These are phyloP conservation scores for Suillus decipiens DNA, from an alignment of 768 basidiomycete species.

Conservation along the genomic window DNA sequence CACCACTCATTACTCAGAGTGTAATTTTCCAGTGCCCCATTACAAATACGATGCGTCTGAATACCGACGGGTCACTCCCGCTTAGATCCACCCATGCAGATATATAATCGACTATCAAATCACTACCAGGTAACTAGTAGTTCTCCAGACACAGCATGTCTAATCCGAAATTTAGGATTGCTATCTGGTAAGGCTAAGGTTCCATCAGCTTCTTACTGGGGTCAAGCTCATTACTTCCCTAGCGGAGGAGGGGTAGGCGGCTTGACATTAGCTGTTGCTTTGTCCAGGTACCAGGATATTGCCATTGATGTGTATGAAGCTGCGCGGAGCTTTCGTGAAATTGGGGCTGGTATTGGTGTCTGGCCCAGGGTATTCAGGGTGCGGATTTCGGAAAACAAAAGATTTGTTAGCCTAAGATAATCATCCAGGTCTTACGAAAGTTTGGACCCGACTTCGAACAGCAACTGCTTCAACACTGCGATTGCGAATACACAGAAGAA, in stretches of 20 bases:
- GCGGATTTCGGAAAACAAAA: not conserved
- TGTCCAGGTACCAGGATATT: slow-evolving; percentile 48
- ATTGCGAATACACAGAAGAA: slow-evolving; percentile 23
- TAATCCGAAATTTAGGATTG: slow-evolving; percentile 26
- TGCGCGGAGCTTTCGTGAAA: slow-evolving; percentile 47
- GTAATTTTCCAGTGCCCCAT: too few relatives aligned
- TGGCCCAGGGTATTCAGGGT: slow-evolving; percentile 40
- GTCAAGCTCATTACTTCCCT: not conserved
- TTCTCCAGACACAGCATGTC: slow-evolving; percentile 15
- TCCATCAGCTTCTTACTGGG: not conserved
- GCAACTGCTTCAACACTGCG: slow-evolving; percentile 21
- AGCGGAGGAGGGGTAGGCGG: slow-evolving; percentile 47
- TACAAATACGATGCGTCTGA: too few relatives aligned
- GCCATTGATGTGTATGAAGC: slow-evolving; percentile 59
- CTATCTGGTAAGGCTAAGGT: slow-evolving; percentile 28
- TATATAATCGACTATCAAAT: too few relatives aligned
- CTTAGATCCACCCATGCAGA: too few relatives aligned
- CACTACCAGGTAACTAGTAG: too few relatives aligned
- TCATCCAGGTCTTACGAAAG: slow-evolving; percentile 23
- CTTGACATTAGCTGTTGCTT: slow-evolving; percentile 37
- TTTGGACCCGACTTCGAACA: slow-evolving; percentile 21
- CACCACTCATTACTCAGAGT: too few relatives aligned
- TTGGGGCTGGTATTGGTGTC: slow-evolving; percentile 61
- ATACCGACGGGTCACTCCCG: too few relatives aligned
- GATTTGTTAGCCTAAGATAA: not conserved